These are phyloP conservation scores for Boletus vinaceobasis DNA, from an alignment of 768 basidiomycete species.

Conservation along the genomic window DNA sequence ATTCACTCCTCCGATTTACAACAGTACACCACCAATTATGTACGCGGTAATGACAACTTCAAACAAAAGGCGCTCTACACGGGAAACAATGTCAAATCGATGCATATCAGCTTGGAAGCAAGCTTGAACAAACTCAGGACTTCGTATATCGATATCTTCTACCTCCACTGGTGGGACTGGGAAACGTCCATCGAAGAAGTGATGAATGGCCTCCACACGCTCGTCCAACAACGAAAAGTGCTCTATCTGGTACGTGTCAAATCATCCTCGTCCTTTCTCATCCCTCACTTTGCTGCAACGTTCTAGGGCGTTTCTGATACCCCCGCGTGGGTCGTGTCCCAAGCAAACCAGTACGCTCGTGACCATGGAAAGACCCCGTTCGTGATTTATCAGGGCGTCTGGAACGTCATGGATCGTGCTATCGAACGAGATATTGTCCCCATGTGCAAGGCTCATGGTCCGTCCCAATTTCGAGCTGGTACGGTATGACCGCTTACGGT, in stretches of 20 bases:
- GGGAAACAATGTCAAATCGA: constrained; percentile 48
- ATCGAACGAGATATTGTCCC: constrained; percentile 55
- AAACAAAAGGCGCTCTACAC: constrained; percentile 37
- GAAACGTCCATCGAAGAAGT: constrained; percentile 42
- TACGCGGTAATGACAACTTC: constrained; percentile 6
- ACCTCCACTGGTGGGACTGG: constrained; percentile 52
- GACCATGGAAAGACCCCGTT: constrained; percentile 49
- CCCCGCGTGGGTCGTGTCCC: constrained; percentile 48
- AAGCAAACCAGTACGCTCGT: constrained; percentile 49
- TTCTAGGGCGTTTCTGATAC: constrained; percentile 38
- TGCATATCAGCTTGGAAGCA: constrained; percentile 38
- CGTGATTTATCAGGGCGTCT: constrained; percentile 48
- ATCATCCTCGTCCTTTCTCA: not conserved
- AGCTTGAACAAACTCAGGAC: constrained; percentile 21
- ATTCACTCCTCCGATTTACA: not conserved
- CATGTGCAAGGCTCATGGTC: constrained; percentile 30
- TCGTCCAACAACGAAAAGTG: constrained; percentile 43
- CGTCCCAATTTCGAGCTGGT: not conserved
- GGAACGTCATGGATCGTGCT: constrained; percentile 42
- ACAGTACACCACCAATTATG: constrained; percentile 24
- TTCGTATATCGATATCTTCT: constrained; percentile 55
- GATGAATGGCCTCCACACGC: constrained; percentile 41
- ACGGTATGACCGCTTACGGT: not conserved
- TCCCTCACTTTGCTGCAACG: not conserved
- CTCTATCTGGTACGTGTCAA: constrained; percentile 34